Percentiles rank a stretch among this genome's conserved stretches.
Evolutionary conservation across 345 rosid genomes (phyloP).

Genomic region (Pugionium cornutum): DNA sequence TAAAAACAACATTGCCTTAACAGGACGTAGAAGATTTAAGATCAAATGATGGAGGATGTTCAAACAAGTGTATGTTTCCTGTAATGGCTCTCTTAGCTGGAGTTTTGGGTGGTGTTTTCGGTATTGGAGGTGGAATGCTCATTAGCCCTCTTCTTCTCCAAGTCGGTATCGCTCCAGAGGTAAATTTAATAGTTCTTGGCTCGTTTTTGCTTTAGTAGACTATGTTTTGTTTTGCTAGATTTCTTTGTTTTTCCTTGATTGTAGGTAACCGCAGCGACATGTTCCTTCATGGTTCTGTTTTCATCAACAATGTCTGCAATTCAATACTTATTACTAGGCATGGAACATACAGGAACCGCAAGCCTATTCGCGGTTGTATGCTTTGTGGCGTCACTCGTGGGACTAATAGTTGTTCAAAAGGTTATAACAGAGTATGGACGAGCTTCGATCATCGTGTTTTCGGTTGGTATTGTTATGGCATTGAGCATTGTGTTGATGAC

Average conservation of each 20-base stretch:
- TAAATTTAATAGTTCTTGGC: constrained; percentile 28
- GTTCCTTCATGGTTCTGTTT: constrained; percentile 46
- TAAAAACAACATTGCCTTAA: background rate
- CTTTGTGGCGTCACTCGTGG: constrained; percentile 65
- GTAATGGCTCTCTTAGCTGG: constrained; percentile 80
- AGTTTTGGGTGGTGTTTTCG: constrained; percentile 77
- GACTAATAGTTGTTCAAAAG: constrained; percentile 66
- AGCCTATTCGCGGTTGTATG: constrained; percentile 58
- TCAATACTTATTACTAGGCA: constrained; percentile 65
- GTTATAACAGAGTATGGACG: constrained; percentile 61
- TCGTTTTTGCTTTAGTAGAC: background rate
- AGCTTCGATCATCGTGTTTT: constrained; percentile 84
- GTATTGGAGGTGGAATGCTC: constrained; percentile 94
- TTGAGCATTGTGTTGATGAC: constrained; percentile 72
- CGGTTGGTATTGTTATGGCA: constrained; percentile 75
- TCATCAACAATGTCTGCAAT: constrained; percentile 46
- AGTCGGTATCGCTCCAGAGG: constrained; percentile 75
- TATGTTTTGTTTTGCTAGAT: background rate
- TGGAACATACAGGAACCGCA: constrained; percentile 58
- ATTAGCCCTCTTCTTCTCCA: constrained; percentile 89
- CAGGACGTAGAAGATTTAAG: constrained; percentile 48
- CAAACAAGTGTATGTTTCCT: constrained; percentile 57
- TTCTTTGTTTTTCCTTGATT: background rate
- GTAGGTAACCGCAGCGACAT: constrained; percentile 74
- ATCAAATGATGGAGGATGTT: constrained; percentile 30